Percentiles rank a stretch among this genome's conserved stretches.
These are phyloP conservation scores for Blumeriella jaapii DNA, from an alignment of 2,329 filamentous ascomycete genomes.

Conservation along the genomic window DNA sequence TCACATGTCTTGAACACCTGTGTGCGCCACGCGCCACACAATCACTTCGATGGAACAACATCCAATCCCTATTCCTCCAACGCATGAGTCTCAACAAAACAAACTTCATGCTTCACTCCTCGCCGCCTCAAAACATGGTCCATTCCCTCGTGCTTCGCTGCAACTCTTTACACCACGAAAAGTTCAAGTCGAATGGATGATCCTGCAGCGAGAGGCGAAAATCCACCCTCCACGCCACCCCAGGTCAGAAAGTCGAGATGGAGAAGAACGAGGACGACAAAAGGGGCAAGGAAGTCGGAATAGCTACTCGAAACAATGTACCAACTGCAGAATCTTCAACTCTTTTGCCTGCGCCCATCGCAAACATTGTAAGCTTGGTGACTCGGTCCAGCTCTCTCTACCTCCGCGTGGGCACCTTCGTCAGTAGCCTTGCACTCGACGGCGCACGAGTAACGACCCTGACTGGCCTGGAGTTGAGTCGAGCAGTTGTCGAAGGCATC, in stretches of 20 bases:
- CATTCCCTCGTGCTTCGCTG: not conserved
- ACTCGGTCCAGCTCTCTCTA: constrained; percentile 46
- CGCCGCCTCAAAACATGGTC: constrained; percentile 9
- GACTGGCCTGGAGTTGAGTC: constrained; percentile 29
- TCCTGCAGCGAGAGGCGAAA: not conserved
- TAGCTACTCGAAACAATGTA: not conserved
- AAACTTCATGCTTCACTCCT: constrained; percentile 1
- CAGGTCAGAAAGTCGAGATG: constrained; percentile 11
- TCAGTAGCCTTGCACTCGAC: constrained; percentile 29
- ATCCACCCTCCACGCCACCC: not conserved
- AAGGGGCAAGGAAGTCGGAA: constrained; percentile 5
- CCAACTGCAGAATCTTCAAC: constrained; percentile 28
- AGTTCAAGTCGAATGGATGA: constrained; percentile 4
- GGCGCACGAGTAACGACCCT: constrained; percentile 29
- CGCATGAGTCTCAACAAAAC: constrained; percentile 11
- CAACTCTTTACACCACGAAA: not conserved
- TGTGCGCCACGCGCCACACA: constrained; percentile 9
- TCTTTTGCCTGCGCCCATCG: constrained; percentile 45
- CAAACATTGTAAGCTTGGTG: constrained; percentile 47
- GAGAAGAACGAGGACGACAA: constrained; percentile 19
- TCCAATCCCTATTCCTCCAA: no score
- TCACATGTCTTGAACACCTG: constrained; percentile 22
- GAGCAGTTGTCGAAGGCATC: constrained; percentile 29
- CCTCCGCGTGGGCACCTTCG: constrained; percentile 28
- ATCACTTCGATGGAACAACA: constrained; percentile 11